A percentile compares a stretch with the other conserved stretches of the same genome.
Evolutionary conservation across 208 protist genomes (phyloP).

Genomic region (Wallacemonas sp.): DNA sequence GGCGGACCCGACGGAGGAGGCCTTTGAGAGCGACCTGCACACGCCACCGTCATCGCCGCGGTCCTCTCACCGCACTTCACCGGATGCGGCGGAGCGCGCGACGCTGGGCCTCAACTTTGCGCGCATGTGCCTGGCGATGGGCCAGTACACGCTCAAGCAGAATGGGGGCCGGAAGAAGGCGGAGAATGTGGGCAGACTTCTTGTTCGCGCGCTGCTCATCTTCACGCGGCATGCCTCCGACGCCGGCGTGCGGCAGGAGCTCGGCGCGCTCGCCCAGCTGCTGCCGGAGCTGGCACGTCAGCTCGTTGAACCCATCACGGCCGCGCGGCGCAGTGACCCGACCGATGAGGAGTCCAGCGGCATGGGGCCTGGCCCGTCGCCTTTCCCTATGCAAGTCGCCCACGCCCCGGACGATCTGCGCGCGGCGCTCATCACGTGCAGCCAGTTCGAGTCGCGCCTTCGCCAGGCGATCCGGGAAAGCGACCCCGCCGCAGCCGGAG

Average conservation of each 20-base stretch:
- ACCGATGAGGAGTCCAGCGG: not conserved
- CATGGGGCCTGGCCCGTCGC: conserved; percentile 4
- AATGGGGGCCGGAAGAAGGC: conserved; percentile 45
- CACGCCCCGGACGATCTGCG: conserved; percentile 35
- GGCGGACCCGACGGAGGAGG: conserved; percentile 6
- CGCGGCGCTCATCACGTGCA: conserved; percentile 61
- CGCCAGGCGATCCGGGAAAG: conserved; percentile 33
- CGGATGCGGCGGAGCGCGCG: conserved; percentile 22
- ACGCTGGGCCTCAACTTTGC: conserved; percentile 64
- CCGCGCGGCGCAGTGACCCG: not conserved
- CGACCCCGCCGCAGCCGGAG: conserved; percentile 7
- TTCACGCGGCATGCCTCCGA: conserved; percentile 41
- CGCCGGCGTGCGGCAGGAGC: conserved; percentile 21
- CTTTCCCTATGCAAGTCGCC: conserved; percentile 21
- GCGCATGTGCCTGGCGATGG: conserved; percentile 74
- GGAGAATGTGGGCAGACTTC: conserved; percentile 47
- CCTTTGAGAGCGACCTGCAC: not conserved
- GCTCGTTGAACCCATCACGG: not conserved
- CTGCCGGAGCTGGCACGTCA: conserved; percentile 42
- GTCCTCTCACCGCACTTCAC: not conserved
- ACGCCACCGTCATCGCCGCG: not conserved
- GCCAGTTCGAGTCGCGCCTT: conserved; percentile 59
- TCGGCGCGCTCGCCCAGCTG: conserved; percentile 42
- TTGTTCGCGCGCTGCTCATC: conserved; percentile 62
- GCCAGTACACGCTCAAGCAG: conserved; percentile 41